Conservation (phyloP, 2,329 filamentous ascomycete genomes). For the Penicillium sp. region DNA sequence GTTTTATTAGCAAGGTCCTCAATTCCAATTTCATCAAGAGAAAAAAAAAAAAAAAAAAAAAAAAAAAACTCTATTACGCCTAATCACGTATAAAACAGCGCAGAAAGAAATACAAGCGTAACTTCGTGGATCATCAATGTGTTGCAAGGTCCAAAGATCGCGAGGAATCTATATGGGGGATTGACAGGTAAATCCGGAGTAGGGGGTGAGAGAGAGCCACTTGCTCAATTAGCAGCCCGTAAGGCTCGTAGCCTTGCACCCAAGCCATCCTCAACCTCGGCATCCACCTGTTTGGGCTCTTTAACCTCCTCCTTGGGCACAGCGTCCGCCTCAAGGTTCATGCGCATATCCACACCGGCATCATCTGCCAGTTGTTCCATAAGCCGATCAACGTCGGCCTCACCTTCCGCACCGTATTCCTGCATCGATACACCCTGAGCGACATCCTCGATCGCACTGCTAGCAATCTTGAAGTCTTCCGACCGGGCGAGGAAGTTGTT, state of each 20-base stretch:
- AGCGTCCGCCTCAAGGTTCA: conserved; percentile 38
- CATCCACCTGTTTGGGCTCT: conserved; percentile 35
- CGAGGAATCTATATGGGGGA: not conserved
- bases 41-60: not conserved
- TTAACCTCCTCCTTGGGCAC: conserved; percentile 43
- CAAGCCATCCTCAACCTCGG: conserved; percentile 42
- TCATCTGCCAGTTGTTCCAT: conserved; percentile 47
- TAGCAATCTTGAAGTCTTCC: conserved; percentile 46
- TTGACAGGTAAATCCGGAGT: not conserved
- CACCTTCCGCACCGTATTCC: conserved; percentile 46
- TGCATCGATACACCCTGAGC: conserved; percentile 42
- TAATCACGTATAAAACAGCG: not conserved
- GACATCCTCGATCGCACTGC: conserved; percentile 42
- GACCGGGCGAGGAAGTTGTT: conserved; percentile 43
- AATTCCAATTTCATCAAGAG: not conserved
- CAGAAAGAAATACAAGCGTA: conserved; percentile 5
- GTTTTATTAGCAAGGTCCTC: conserved; percentile 10
- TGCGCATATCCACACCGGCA: conserved; percentile 43
- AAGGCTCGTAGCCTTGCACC: conserved; percentile 42
- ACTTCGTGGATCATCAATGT: conserved; percentile 7
- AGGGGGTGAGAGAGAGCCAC: not conserved
- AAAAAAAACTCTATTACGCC: not conserved
- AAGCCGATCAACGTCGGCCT: conserved; percentile 41
- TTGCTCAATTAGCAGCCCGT: conserved; percentile 34
- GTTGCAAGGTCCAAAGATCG: not conserved